Conservation (phyloP, 441 rosid genomes). For the Erodium chrysanthum region DNA sequence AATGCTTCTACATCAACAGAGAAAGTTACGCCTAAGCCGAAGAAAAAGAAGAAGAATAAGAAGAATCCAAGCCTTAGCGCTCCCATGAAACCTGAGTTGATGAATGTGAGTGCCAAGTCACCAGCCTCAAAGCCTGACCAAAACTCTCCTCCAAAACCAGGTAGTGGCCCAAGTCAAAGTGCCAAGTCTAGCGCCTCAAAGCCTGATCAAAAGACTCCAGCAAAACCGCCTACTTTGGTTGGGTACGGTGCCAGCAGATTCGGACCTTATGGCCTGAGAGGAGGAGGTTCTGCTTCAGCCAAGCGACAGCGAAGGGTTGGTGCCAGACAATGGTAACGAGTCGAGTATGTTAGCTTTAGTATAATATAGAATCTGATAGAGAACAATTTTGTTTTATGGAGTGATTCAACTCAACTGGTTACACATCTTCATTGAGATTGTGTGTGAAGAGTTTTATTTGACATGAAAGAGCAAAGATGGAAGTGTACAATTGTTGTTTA, state of each 20-base stretch:
- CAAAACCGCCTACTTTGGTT: background rate
- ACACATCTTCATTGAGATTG: no score
- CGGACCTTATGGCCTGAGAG: slow-evolving; percentile 2
- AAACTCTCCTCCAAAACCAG: background rate
- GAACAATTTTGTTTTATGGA: background rate
- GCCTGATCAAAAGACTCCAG: background rate
- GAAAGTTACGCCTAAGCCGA: background rate
- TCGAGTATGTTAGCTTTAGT: background rate
- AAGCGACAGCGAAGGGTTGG: background rate
- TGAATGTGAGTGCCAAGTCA: no score
- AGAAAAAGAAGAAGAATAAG: background rate
- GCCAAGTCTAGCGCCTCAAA: background rate
- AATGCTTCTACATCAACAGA: no score
- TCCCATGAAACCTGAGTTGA: no score
- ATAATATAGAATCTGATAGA: background rate
- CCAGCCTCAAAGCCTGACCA: no score
- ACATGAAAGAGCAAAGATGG: background rate
- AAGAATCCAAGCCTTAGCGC: no score
- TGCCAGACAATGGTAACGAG: background rate
- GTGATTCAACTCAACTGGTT: background rate
- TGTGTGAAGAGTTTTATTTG: background rate
- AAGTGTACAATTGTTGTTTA: background rate
- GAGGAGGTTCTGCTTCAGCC: background rate
- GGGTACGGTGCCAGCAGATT: slow-evolving; percentile 5
- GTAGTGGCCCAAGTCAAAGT: background rate